phyloP scores from a whole-genome alignment of 306 rosid species.

The Abrus pulchellus region DNA sequence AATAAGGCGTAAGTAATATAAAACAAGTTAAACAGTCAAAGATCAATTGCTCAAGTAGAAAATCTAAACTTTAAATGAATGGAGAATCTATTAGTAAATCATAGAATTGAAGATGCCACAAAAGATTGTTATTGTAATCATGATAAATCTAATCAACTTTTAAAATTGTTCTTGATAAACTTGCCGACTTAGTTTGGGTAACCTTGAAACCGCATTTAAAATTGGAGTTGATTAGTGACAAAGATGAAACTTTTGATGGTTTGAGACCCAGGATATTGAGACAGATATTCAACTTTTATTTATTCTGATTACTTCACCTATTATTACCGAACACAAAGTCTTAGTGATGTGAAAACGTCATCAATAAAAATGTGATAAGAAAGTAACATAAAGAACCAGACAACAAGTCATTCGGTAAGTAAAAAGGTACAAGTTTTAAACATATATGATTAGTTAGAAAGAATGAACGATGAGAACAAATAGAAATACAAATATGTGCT shows the following conservation, averaged over 20 bases:
- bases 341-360: slow-evolving; percentile 45
- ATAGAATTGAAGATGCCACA: background rate
- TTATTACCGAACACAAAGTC: slow-evolving; percentile 30
- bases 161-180: slow-evolving; percentile 18
- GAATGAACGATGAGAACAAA: slow-evolving; percentile 48
- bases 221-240: background rate
- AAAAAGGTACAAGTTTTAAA: slow-evolving; percentile 24
- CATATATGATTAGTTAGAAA: slow-evolving; percentile 52
- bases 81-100: slow-evolving; percentile 16
- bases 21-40: slow-evolving; percentile 1
- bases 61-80: background rate
- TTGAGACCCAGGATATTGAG: slow-evolving; percentile 19
- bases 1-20: background rate
- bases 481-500: slow-evolving; percentile 55
- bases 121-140: slow-evolving; percentile 20
- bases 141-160: background rate
- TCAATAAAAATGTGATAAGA: slow-evolving; percentile 3
- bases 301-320: background rate
- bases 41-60: background rate
- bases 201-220: background rate
- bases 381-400: slow-evolving; percentile 11
- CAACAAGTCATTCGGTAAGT: slow-evolving; percentile 3
- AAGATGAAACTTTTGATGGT: slow-evolving; percentile 11
- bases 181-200: slow-evolving; percentile 37
- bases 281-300: slow-evolving; percentile 20